Evolutionary conservation across 2,329 filamentous ascomycete species (phyloP).

Genomic region (Orbilia ellipsospora): DNA sequence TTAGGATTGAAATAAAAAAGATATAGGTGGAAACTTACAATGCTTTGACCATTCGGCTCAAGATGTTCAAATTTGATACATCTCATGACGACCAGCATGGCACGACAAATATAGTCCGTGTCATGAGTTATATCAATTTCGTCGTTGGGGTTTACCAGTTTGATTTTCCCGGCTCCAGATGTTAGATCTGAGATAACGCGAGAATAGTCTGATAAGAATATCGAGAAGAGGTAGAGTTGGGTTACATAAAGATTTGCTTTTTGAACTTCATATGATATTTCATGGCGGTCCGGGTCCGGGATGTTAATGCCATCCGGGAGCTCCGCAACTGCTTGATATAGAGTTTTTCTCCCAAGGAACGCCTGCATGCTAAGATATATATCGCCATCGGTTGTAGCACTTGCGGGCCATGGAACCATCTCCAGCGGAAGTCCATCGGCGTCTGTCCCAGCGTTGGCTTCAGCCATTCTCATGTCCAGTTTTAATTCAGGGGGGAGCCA

Average conservation of each 20-base stretch:
- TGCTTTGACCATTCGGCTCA: conserved; percentile 53
- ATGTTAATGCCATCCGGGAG: conserved; percentile 53
- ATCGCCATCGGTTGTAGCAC: conserved; percentile 50
- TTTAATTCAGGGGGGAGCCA: conserved; percentile 49
- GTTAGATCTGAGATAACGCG: conserved; percentile 43
- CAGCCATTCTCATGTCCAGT: conserved; percentile 54
- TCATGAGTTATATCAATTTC: conserved; percentile 52
- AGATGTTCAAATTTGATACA: conserved; percentile 54
- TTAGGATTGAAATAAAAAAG: conserved; percentile 5
- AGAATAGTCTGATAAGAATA: conserved; percentile 52
- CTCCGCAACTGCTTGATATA: conserved; percentile 48
- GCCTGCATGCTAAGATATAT: conserved; percentile 54
- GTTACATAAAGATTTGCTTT: conserved; percentile 54
- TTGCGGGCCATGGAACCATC: conserved; percentile 52
- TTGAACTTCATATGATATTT: conserved; percentile 52
- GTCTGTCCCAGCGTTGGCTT: conserved; percentile 50
- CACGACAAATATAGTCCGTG: conserved; percentile 53
- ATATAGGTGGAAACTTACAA: conserved; percentile 30
- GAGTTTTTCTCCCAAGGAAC: conserved; percentile 48
- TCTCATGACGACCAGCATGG: conserved; percentile 53
- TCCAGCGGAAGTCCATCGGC: conserved; percentile 50
- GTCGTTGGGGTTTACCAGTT: conserved; percentile 48
- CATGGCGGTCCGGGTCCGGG: conserved; percentile 49
- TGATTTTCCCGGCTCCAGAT: conserved; percentile 32
- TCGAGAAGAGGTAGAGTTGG: conserved; percentile 50